Conservation (phyloP, 202 grass and related monocot genomes). For the Setaria italica region DNA sequence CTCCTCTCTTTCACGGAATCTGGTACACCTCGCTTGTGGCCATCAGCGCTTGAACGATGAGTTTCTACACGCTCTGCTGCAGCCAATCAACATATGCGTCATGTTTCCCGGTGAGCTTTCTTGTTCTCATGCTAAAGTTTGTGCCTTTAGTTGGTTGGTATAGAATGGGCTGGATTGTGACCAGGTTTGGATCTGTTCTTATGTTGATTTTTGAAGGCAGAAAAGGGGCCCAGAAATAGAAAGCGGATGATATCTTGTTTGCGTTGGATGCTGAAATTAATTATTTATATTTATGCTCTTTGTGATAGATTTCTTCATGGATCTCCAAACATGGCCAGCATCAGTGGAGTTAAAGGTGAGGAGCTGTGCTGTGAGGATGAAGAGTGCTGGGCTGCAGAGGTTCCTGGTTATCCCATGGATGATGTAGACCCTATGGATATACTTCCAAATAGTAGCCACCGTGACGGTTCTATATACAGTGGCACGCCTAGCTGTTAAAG, state of each 20-base stretch:
- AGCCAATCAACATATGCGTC: background rate
- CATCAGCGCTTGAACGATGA: too few relatives aligned
- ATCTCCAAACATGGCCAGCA: background rate
- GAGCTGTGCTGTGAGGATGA: background rate
- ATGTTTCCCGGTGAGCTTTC: background rate
- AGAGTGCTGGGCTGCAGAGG: too few relatives aligned
- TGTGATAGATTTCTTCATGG: background rate
- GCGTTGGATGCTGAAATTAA: background rate
- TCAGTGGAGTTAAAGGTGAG: background rate
- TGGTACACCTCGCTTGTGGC: background rate
- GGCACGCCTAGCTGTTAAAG: background rate
- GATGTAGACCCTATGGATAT: background rate
- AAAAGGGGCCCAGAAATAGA: background rate
- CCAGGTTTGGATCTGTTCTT: background rate
- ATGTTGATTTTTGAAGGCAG: background rate
- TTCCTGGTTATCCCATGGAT: too few relatives aligned
- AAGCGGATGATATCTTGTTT: background rate
- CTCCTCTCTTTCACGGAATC: background rate
- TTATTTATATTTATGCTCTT: background rate
- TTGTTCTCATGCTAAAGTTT: background rate
- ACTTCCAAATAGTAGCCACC: constrained; percentile 2
- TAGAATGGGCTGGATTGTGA: background rate
- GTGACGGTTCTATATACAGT: constrained; percentile 31
- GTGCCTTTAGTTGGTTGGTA: background rate
- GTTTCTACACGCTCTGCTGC: background rate